phyloP scores from a whole-genome alignment of 2,329 filamentous ascomycete genomes.

The Colletotrichum higginsianum region DNA sequence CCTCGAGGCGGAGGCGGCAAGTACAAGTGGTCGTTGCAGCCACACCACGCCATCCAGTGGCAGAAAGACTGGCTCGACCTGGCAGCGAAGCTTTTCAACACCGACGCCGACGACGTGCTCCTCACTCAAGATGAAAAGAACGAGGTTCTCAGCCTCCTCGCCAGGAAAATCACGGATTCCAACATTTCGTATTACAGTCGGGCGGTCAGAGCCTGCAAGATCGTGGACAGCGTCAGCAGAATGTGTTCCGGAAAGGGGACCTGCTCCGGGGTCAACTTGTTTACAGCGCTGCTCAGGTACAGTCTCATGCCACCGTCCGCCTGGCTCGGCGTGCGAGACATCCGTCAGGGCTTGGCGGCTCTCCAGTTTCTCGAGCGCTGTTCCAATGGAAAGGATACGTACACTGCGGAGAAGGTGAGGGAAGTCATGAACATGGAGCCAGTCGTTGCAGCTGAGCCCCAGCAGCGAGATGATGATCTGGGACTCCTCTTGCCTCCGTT shows the following conservation, averaged over 20 bases:
- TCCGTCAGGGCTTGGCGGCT: neutral
- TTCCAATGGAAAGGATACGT: neutral
- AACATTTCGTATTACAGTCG: neutral
- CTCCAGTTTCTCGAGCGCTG: conserved; percentile 2
- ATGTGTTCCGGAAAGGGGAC: neutral
- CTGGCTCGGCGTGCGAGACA: neutral
- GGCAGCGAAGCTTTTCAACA: conserved; percentile 9
- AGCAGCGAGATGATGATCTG: too few relatives aligned
- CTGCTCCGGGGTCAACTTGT: neutral
- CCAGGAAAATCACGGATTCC: neutral
- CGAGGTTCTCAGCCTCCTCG: neutral
- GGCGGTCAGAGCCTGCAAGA: neutral
- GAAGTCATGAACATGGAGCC: neutral
- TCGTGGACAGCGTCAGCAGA: neutral
- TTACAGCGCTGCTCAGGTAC: neutral
- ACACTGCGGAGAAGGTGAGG: neutral
- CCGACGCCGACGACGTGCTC: neutral
- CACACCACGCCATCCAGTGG: neutral
- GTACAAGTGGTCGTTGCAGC: neutral
- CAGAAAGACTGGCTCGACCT: conserved; percentile 8
- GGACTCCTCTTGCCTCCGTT: too few relatives aligned
- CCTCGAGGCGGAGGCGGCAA: neutral
- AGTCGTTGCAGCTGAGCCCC: fast-evolving
- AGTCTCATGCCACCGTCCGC: neutral
- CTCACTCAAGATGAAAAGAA: neutral